Evolutionary conservation across 2,329 filamentous ascomycete genomes (phyloP).

Genomic region (Tolypocladium amazonense): DNA sequence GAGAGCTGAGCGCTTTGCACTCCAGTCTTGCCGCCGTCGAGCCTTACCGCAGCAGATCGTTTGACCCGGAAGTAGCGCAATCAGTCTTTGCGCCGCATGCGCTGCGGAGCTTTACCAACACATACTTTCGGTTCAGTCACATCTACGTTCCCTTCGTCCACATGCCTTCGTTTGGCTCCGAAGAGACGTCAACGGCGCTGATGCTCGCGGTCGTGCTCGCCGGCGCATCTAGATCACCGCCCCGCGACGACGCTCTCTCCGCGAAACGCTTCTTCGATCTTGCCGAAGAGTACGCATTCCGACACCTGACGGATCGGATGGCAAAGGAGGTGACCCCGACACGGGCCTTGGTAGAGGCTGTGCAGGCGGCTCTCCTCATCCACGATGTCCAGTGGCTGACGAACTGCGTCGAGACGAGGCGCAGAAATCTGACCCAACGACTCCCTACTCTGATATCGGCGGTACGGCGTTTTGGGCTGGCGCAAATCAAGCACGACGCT

Average conservation of each 20-base stretch:
- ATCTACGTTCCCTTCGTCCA: constrained; percentile 16
- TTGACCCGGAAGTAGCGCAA: constrained; percentile 3
- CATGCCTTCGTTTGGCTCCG: constrained; percentile 11
- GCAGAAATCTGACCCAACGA: constrained; percentile 6
- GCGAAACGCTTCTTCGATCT: not conserved
- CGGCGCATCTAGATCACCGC: constrained; percentile 2
- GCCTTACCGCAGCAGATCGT: not conserved
- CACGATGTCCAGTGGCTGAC: constrained; percentile 10
- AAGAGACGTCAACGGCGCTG: constrained; percentile 5
- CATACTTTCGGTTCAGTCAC: constrained; percentile 16
- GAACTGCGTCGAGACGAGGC: constrained; percentile 6
- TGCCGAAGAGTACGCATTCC: not conserved
- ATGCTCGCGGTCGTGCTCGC: constrained; percentile 8
- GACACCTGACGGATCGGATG: not conserved
- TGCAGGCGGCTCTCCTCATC: constrained; percentile 15
- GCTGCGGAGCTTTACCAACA: constrained; percentile 8
- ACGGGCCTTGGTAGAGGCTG: constrained; percentile 6
- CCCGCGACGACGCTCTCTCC: not conserved
- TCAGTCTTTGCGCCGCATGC: constrained; percentile 10
- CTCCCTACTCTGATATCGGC: constrained; percentile 10
- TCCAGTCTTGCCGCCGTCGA: not conserved
- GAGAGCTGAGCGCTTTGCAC: not conserved
- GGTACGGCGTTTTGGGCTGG: constrained; percentile 1
- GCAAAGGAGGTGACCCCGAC: not conserved
- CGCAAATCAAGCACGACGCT: not conserved